phyloP scores from a whole-genome alignment of 2,329 filamentous ascomycete species.

The Byssochlamys sp. region DNA sequence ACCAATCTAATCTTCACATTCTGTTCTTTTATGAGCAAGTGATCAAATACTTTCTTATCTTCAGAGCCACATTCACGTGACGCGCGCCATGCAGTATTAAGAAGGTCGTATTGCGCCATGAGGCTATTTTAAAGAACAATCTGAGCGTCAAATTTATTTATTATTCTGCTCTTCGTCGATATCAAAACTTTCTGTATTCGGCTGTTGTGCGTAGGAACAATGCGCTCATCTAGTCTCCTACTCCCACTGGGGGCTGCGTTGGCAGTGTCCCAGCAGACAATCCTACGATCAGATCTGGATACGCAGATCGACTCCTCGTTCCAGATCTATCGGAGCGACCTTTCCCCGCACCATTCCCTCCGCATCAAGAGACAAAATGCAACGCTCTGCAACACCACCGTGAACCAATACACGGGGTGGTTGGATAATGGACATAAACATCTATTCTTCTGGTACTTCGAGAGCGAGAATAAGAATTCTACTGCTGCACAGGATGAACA shows the following conservation, averaged over 20 bases:
- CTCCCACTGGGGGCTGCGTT: background rate
- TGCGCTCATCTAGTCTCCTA: background rate
- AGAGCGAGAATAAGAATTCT: constrained; percentile 19
- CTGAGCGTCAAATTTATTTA: background rate
- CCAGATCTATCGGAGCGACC: background rate
- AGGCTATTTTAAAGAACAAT: background rate
- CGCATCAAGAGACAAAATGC: background rate
- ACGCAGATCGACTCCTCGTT: background rate
- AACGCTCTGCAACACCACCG: background rate
- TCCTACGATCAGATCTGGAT: background rate
- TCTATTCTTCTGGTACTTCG: constrained; percentile 40
- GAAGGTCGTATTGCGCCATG: background rate
- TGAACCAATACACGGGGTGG: constrained; percentile 2
- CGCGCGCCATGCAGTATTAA: background rate
- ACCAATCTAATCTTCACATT: background rate
- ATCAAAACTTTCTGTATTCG: background rate
- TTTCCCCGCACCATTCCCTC: background rate
- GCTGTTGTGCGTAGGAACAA: background rate
- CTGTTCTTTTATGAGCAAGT: background rate
- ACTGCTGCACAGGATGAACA: constrained; percentile 22
- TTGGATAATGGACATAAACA: constrained; percentile 26
- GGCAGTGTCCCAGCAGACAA: background rate
- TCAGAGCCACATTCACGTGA: background rate
- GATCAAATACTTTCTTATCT: background rate
- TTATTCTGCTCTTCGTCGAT: background rate